A percentile compares a stretch with the other conserved stretches of the same genome.
Conservation (phyloP, 108 stramenopile species). For the Schizochytrium sp. region DNA sequence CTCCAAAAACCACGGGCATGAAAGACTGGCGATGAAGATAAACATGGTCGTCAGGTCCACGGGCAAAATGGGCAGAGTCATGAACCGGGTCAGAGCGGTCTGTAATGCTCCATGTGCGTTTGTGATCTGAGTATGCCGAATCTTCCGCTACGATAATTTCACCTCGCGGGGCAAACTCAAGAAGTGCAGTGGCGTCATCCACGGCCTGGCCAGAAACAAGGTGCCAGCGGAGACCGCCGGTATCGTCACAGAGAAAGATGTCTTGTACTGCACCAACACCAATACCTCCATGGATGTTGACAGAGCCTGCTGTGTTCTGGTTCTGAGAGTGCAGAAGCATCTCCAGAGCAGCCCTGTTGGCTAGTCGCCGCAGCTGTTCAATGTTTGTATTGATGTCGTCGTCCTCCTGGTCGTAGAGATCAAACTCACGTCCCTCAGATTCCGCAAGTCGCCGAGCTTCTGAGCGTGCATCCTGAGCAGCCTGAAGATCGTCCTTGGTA, state of each 20-base stretch:
- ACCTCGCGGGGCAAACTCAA: not conserved
- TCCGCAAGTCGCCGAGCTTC: not conserved
- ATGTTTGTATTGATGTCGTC: not conserved
- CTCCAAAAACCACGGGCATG: conserved; percentile 7
- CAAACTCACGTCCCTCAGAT: not conserved
- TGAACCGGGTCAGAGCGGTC: not conserved
- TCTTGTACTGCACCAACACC: not conserved
- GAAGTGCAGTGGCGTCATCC: not conserved
- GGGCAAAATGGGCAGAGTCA: not conserved
- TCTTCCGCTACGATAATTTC: conserved; percentile 3
- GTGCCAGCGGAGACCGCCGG: conserved; percentile 7
- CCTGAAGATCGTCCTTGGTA: not conserved
- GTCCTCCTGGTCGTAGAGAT: not conserved
- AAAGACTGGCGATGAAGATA: not conserved
- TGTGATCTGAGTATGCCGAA: not conserved
- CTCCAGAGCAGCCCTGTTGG: conserved; percentile 21
- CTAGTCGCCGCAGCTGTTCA: conserved; percentile 23
- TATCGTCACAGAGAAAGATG: conserved; percentile 43
- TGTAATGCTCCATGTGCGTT: not conserved
- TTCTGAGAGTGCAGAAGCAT: not conserved
- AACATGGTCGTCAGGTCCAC: not conserved
- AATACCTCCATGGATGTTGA: conserved; percentile 31
- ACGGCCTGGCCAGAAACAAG: conserved; percentile 28
- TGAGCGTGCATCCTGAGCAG: not conserved
- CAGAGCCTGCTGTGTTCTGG: not conserved